Evolutionary conservation across 495 filamentous ascomycete genomes (phyloP), one percentile per base, ranked within the genome.

Genomic region (Alectoria sarmentosa): DNA sequence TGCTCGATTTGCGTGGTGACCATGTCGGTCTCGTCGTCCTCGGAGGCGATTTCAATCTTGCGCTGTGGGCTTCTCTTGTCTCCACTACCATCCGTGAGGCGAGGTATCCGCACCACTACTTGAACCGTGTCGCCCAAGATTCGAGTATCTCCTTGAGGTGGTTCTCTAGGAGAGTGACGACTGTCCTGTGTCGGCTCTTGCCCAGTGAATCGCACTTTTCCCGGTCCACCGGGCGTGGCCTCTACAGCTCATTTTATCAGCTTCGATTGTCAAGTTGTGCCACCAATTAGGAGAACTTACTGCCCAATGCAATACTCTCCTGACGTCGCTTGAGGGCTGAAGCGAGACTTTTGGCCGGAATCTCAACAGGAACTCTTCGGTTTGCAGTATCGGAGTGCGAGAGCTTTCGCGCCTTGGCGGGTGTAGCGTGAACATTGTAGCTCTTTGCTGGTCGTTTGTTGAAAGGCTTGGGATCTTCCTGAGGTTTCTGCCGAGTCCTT

Each of bases 371-470:
- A 15, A 8, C 17, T 9, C 30, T 34, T 34, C 21, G 28, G 15
- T 28, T 10, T 34, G 52, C 30, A 10, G 15, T 34, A 34, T 23
- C 52, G 17, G 52, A 34, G 17, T 13, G 52, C 19, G 30, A 34
- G 52, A 55, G 52, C 52, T 55, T 55, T 34, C 28, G 52, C 30
- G n/a, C 52, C 21, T 55, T 55, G 28, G 30, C 52, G 34, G 52
- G 52, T 34, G 28, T 1, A 34, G 52, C 30, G 19, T 34, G 28
- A 34, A 9, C 4, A 14, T 34, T 14, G 30, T 34, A 2, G 17
- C 8, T n/a, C 28, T 21, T 34, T 7, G 52, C 52, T 9, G 52
- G 21, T n/a, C 52, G 28, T 55, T 55, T 55, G 28, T 32, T 32
- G 52, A 32, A 34, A 9, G 52, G 52, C 6, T 34, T 55, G 8